Percentiles rank a stretch among this genome's conserved stretches.
These are phyloP conservation scores for Ceraceosorus guamensis DNA, from an alignment of 1,284 basidiomycete genomes.

Conservation along the genomic window DNA sequence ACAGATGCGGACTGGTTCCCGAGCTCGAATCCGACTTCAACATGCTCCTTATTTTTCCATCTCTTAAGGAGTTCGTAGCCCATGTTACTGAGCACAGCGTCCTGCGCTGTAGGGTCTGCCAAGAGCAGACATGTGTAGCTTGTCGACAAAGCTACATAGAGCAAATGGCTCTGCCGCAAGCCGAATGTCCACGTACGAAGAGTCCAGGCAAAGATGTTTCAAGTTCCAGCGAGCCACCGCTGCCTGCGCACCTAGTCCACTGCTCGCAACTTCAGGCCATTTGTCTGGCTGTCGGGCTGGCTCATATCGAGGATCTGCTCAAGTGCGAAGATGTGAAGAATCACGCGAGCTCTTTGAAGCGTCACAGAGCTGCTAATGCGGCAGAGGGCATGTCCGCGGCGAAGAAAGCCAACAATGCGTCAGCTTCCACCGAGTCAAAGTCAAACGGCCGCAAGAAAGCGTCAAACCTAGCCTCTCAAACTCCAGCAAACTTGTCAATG, in stretches of 20 bases:
- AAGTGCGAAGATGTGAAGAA: background rate
- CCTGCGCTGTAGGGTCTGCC: background rate
- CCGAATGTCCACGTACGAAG: background rate
- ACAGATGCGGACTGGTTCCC: background rate
- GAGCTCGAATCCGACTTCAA: too few species aligned
- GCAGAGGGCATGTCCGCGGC: background rate
- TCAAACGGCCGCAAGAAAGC: background rate
- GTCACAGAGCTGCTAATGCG: background rate
- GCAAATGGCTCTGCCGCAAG: background rate
- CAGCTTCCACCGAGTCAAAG: too few species aligned
- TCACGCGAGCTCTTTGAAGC: background rate
- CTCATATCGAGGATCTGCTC: slow-evolving; percentile 11
- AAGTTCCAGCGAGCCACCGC: background rate
- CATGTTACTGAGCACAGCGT: background rate
- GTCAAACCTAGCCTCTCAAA: background rate
- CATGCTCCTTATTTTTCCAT: background rate
- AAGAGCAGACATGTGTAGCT: background rate
- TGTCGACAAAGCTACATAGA: background rate
- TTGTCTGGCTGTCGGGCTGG: slow-evolving; percentile 12
- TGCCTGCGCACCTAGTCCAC: slow-evolving; percentile 3
- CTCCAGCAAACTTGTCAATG: background rate
- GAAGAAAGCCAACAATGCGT: background rate
- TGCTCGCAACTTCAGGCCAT: slow-evolving; percentile 10
- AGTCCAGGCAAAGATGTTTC: background rate
- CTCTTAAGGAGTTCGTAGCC: background rate